Evolutionary conservation across 129 eudicot species (phyloP).

Genomic region (Escallonia rubra): DNA sequence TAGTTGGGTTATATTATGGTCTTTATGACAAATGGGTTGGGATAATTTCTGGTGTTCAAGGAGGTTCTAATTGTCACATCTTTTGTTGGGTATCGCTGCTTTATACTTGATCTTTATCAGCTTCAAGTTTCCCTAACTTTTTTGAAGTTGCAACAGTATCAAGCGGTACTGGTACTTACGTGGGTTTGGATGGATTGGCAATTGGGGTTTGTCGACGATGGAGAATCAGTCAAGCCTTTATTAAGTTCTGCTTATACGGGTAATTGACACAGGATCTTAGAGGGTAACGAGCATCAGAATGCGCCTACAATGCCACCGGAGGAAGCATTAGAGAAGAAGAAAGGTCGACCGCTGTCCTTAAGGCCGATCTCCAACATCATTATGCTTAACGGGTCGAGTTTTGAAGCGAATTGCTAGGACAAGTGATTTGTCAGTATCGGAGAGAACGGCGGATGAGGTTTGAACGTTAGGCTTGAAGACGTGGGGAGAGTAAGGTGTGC

Average conservation of each 20-base stretch:
- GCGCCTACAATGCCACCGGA: conserved; percentile 13
- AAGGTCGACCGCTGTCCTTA: conserved; percentile 1
- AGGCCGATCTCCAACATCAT: conserved; percentile 35
- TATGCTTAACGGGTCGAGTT: conserved; percentile 63
- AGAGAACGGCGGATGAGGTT: conserved; percentile 91
- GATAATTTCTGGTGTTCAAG: neutral
- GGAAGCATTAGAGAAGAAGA: conserved; percentile 12
- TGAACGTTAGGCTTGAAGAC: conserved; percentile 77
- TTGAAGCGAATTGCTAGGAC: conserved; percentile 45
- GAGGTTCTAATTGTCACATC: conserved; percentile 61
- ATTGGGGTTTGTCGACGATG: conserved; percentile 18
- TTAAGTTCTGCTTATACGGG: conserved; percentile 37
- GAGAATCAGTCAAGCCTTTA: conserved; percentile 31
- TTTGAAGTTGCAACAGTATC: conserved; percentile 53
- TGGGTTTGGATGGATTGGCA: conserved; percentile 11
- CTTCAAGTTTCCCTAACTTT: conserved; percentile 61
- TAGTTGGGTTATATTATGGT: too few relatives aligned
- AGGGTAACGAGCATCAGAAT: conserved; percentile 33
- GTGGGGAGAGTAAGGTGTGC: too few relatives aligned
- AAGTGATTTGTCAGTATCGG: conserved; percentile 49
- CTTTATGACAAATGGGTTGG: conserved; percentile 17
- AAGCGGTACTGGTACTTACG: conserved; percentile 26
- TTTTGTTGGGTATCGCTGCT: conserved; percentile 58
- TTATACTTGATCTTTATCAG: conserved; percentile 66
- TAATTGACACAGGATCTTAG: conserved; percentile 41